These are phyloP conservation scores for Epichloe gansuensis DNA, from an alignment of 2,329 filamentous ascomycete genomes.

Conservation along the genomic window DNA sequence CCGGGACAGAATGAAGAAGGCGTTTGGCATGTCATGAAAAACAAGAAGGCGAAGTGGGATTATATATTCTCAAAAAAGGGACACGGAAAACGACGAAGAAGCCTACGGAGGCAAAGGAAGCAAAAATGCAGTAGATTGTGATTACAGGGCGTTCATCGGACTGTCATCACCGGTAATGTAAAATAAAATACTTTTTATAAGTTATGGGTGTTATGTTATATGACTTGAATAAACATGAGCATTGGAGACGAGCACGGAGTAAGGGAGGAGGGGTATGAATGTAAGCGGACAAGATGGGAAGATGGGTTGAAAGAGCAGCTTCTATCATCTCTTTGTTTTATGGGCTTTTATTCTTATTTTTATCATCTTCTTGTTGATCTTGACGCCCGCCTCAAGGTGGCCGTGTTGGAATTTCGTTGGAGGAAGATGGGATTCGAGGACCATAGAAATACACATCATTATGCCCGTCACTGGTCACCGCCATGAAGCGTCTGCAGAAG, in stretches of 20 bases:
- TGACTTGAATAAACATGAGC: constrained; percentile 7
- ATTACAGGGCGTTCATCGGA: constrained; percentile 9
- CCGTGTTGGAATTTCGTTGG: background rate
- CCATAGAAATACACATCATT: background rate
- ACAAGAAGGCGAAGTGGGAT: background rate
- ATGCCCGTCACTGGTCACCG: too few species aligned
- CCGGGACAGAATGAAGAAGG: constrained; percentile 33
- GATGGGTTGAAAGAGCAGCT: background rate
- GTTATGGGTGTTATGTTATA: constrained; percentile 8
- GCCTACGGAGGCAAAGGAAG: background rate
- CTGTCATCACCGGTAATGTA: constrained; percentile 1
- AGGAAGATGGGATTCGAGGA: background rate
- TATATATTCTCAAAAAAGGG: background rate
- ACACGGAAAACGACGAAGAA: too few species aligned
- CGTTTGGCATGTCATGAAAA: constrained; percentile 18
- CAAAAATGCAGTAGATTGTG: constrained; percentile 4
- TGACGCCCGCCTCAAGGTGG: background rate
- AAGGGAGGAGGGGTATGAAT: background rate
- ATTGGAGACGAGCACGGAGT: background rate
- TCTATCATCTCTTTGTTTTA: background rate
- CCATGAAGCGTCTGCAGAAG: background rate
- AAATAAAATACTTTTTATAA: background rate
- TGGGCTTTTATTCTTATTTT: background rate
- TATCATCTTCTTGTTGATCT: background rate
- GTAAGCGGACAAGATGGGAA: background rate